Evolutionary conservation across 1,284 basidiomycete genomes (phyloP), one percentile per base, ranked within the genome.

Genomic region (Wolfiporia cocos): DNA sequence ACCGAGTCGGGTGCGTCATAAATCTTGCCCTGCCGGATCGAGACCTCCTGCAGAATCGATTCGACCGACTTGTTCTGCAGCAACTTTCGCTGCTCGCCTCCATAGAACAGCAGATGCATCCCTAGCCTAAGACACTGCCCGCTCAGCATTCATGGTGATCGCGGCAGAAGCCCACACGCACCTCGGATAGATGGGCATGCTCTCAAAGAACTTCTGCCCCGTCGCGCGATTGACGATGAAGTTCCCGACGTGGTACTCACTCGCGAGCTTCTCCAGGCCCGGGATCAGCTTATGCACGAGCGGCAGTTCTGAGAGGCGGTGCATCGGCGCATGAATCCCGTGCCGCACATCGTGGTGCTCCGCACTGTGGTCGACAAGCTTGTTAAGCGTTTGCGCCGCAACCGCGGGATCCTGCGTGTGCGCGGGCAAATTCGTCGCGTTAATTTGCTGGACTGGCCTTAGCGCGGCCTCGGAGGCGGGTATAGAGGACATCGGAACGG

Each of bases 31-130:
- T 81, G 69, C 73, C 69, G 82, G 45, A 88, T 54, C 12, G 79
- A 82, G 61, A 89, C 75, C 37, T 78, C 74, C 37, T 65, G 69
- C n/a, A 91, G 64, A 23, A 87, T 64, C 10, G 71, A 63, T 42
- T 81, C 78, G 7, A 88, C 67, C 14, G 61, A 62, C 34, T 68
- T 66, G 38, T 68, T 73, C 34, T 78, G 72, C 39, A 89, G 68
- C 2, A 83, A 46, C 43, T 70, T 73, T 33, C 68, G 64, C 57
- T 76, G 74, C 43, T 65, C 66, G 28, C 63, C 69, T 1, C 79
- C 81, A 43, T 78, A 76, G 58, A 88, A 90, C 22, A 90, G 63
- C n/a, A 90, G 68, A 48, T 89, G 86, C 79, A 90, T 90, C 3
- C 87, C 88, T 4, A 75, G 64, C 35, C 74, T 72, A 31, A 12